Evolutionary conservation across 2,329 filamentous ascomycete genomes (phyloP).

Genomic region (Fusarium sp.): DNA sequence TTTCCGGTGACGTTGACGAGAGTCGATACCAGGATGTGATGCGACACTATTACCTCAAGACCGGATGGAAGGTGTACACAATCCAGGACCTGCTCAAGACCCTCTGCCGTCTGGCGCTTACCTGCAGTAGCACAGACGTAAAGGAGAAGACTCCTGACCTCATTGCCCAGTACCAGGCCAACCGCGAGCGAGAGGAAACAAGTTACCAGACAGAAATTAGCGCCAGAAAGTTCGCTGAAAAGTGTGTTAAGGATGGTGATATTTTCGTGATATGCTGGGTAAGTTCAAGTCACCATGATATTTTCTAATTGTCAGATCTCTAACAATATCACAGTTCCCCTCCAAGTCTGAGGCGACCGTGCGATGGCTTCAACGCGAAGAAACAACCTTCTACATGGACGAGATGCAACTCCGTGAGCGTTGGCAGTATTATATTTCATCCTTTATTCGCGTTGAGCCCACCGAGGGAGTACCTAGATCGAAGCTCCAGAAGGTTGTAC

Average conservation of each 20-base stretch:
- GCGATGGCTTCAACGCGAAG: conserved; percentile 74
- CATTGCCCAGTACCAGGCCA: conserved; percentile 84
- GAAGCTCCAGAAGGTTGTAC: conserved; percentile 73
- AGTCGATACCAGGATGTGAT: conserved; percentile 88
- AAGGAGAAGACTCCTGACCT: conserved; percentile 96
- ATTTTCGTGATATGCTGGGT: conserved; percentile 92
- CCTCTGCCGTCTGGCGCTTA: conserved; percentile 81
- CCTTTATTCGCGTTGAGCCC: conserved; percentile 87
- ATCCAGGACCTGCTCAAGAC: conserved; percentile 88
- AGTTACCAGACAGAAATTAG: conserved; percentile 91
- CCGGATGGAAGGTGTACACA: conserved; percentile 93
- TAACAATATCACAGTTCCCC: conserved; percentile 68
- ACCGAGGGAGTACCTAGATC: conserved; percentile 80
- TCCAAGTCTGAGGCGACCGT: conserved; percentile 74
- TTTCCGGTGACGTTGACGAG: conserved; percentile 84
- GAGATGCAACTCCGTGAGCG: conserved; percentile 84
- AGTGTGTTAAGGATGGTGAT: conserved; percentile 91
- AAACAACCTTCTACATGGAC: conserved; percentile 85
- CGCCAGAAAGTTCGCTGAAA: conserved; percentile 91
- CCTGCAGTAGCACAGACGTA: conserved; percentile 84
- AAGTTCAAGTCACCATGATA: conserved; percentile 56
- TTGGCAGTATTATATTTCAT: conserved; percentile 97
- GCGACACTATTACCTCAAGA: conserved; percentile 89
- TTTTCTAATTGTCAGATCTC: conserved; percentile 22
- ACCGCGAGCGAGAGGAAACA: conserved; percentile 83